Evolutionary conservation across 352 stramenopile genomes (phyloP).

Genomic region (Phytophthora citrophthora): DNA sequence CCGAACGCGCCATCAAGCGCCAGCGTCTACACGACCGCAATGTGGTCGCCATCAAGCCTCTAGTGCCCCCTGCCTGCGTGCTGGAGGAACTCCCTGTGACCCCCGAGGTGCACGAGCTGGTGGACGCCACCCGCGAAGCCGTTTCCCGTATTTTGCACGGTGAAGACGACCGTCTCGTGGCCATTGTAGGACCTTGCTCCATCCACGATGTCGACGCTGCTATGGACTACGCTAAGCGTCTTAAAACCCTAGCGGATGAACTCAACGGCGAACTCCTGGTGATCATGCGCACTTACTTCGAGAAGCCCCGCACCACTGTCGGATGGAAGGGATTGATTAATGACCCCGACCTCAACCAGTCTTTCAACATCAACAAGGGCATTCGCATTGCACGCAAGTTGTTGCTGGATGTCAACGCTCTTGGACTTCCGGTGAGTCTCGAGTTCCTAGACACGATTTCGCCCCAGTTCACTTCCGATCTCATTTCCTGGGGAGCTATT

Average conservation of each 20-base stretch:
- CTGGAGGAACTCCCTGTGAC: conserved; percentile 81
- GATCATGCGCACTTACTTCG: conserved; percentile 90
- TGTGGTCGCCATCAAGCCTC: conserved; percentile 72
- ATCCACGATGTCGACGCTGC: conserved; percentile 83
- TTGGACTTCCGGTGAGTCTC: conserved; percentile 77
- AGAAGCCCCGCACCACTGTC: conserved; percentile 86
- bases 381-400: conserved; percentile 85
- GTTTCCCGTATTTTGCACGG: conserved; percentile 71
- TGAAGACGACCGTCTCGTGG: conserved; percentile 73
- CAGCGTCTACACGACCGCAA: conserved; percentile 76
- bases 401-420: conserved; percentile 80
- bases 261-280: conserved; percentile 72
- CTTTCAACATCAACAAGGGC: conserved; percentile 91
- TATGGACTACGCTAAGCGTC: conserved; percentile 72
- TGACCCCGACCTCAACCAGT: conserved; percentile 82
- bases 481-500: conserved; percentile 86
- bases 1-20: conserved; percentile 58
- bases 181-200: conserved; percentile 82
- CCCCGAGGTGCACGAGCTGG: conserved; percentile 68
- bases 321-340: conserved; percentile 90
- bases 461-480: conserved; percentile 77
- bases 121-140: conserved; percentile 53
- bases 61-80: conserved; percentile 72
- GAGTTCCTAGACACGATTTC: conserved; percentile 89
- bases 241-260: conserved; percentile 64